Base-by-base conservation (phyloP, 1,284 basidiomycete genomes). In the Boletellus sp. region DNA sequence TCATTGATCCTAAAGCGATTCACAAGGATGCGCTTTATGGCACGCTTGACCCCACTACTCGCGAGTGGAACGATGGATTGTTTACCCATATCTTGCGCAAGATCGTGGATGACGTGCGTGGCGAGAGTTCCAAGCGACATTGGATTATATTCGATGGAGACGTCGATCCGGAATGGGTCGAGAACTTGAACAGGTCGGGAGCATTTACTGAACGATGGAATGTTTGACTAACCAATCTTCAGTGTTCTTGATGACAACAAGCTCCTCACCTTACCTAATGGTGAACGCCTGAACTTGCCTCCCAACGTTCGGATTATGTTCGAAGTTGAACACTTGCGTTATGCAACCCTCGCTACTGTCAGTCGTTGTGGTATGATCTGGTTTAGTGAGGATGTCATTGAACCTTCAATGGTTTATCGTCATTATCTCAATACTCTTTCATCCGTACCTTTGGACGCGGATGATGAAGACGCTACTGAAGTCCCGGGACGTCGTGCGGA, bases 361-460 rank as follows among this genome's bases (percentile, higher is more conserved):
- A 97, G 93, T 82, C 95, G 97, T 51, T 99, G 97, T 69, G 97
- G 97, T 70, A 99, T 99, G 97, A 96, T 99, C 63, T 99, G 97
- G 97, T 99, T 99, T 75, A 97, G 93, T 67, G 93, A 97, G 55
- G 94, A 97, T 57, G 87, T 96, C 44, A 86, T 99, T 30, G 85
- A 91, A 57, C 86, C 93, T 3, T 74, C 80, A 5, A 98, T 99
- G 97, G 83, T 97, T 30, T 97, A 91, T 71, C 82, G 81, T 44
- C 84, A 97, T 67, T 96, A 97, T 65, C 82, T 99, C 43, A 80
- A 84, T 45, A 86, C 86, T 0, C 77, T 98, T 32, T 80, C 86
- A 0, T 78, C 83, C 7, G 76, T 87, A 5, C 83, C 93, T n/a
- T 74, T 99, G 60, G 93, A 93, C 61, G 86, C 90, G 7, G 92